These are phyloP conservation scores for Sarcodon sp. DNA, from an alignment of 768 basidiomycete genomes.

Conservation along the genomic window DNA sequence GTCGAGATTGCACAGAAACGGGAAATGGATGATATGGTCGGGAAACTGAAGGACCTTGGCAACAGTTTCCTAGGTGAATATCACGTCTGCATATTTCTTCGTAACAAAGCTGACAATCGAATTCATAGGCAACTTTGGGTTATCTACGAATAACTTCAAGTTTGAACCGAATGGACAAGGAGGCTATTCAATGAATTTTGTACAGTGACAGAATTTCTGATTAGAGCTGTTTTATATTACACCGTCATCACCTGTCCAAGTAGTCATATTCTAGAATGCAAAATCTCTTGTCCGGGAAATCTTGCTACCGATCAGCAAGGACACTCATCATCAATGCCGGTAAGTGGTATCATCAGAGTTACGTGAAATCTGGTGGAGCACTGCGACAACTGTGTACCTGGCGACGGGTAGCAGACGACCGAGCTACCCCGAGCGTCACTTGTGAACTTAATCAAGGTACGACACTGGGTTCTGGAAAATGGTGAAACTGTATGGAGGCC, in stretches of 20 bases:
- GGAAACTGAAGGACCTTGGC: conserved; percentile 85
- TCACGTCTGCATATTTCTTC: neutral
- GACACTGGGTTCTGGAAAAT: conserved; percentile 18
- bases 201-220: conserved; percentile 21
- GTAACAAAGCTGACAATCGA: neutral
- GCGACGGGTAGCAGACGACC: no score
- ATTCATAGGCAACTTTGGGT: conserved; percentile 71
- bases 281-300: no score
- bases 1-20: conserved; percentile 67
- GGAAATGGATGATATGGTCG: conserved; percentile 87
- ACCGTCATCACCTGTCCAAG: no score
- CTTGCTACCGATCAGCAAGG: no score
- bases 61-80: conserved; percentile 74
- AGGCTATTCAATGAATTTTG: conserved; percentile 92
- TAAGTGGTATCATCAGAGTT: no score
- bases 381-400: no score
- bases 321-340: no score
- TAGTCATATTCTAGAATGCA: no score
- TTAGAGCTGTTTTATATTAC: no score
- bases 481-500: conserved; percentile 11
- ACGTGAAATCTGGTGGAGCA: no score
- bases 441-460: conserved; percentile 11
- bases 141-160: conserved; percentile 96
- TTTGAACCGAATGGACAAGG: conserved; percentile 89
- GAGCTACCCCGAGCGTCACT: no score